Evolutionary conservation across 2,329 filamentous ascomycete genomes (phyloP).

Genomic region (Microdochium nivale): DNA sequence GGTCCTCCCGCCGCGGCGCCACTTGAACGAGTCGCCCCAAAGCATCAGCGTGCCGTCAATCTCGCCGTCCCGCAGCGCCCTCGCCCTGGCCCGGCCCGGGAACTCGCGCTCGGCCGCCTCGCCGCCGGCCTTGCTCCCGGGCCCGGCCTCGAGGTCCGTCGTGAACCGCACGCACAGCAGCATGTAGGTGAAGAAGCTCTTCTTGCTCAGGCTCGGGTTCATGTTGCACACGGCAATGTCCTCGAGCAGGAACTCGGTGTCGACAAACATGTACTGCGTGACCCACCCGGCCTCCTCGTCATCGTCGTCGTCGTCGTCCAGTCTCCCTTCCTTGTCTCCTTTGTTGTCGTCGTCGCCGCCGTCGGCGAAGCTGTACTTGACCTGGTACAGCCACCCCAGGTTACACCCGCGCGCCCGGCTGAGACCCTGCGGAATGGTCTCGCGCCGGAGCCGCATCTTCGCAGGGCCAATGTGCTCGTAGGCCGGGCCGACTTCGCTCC

Average conservation of each 20-base stretch:
- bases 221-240: constrained; percentile 30
- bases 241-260: constrained; percentile 28
- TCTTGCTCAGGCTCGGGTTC: constrained; percentile 20
- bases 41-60: constrained; percentile 25
- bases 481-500: not conserved
- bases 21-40: constrained; percentile 30
- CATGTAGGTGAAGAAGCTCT: constrained; percentile 25
- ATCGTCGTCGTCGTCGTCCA: constrained; percentile 3
- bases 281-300: constrained; percentile 23
- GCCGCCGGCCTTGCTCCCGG: constrained; percentile 5
- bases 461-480: constrained; percentile 12
- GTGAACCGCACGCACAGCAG: constrained; percentile 29
- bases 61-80: constrained; percentile 22
- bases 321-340: too few species aligned
- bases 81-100: constrained; percentile 19
- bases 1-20: constrained; percentile 25
- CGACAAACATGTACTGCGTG: constrained; percentile 36
- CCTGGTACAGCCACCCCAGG: constrained; percentile 14
- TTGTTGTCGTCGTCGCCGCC: constrained; percentile 7
- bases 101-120: constrained; percentile 21
- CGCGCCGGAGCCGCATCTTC: constrained; percentile 22
- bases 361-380: not conserved
- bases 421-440: constrained; percentile 12
- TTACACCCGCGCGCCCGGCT: constrained; percentile 5
- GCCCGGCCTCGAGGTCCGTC: constrained; percentile 17